Base-by-base conservation (phyloP, 768 basidiomycete genomes). In the Mycena albidolilacea region DNA sequence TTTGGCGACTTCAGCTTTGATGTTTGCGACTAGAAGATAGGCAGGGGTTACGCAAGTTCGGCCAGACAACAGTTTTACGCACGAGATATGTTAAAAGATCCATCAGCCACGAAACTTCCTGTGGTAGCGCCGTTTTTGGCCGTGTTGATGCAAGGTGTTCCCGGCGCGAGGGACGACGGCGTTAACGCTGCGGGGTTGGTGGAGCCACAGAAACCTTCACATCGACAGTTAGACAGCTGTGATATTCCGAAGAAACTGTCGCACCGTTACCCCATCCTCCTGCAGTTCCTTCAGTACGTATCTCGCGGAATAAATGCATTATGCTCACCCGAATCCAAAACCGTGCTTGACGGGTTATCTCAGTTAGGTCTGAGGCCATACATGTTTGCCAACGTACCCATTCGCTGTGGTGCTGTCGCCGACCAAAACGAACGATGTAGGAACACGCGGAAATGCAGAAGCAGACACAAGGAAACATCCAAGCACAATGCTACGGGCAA, bases 361-460 rank as follows among this genome's bases (percentile, higher is more conserved):
- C 39, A 59, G 63, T n/a, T 7, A 6, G 11, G 30, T 38, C 7
- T 60, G 35, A 17, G 2, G 30, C 30, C 30, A 30, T 30, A 30
- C 30, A 30, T 30, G 30, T 30, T 30, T 30, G n/a, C 46, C 19
- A 19, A 48, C 74, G 67, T 58, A 82, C 83, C 79, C 81, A 60
- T 85, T 85, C 15, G 84, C 84, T 0, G 85, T 84, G 19, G 84
- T 86, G 52, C 82, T 83, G 75, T 84, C 84, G 19, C 83, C 84
- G 21, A 86, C 79, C n/a, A 86, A 75, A 3, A 84, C 82, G 57
- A 84, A 85, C 4, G 84, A 82, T 15, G 82, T 83, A 19, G 71
- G 77, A 38, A 57, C 52, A 38, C 5, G 48, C 17, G n/a, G 12
- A 55, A 54, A 44, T 4, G 71, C 63, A 23, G 59, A 66, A 17